These are phyloP conservation scores for Pinus taeda DNA, from an alignment of 75 land plant genomes.

Conservation along the genomic window DNA sequence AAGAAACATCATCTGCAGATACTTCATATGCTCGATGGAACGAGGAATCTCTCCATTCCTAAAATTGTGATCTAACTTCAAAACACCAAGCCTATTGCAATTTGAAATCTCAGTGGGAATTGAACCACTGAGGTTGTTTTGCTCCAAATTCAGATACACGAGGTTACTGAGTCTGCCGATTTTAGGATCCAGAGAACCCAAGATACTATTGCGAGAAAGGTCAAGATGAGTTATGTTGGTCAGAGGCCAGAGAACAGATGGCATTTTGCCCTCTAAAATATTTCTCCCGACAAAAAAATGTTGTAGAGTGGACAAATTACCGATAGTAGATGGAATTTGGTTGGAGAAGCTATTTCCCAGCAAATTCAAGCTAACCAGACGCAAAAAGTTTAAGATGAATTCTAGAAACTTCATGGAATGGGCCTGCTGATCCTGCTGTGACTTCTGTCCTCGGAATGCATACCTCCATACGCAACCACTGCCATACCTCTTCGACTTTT, in stretches of 20 bases:
- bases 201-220: constrained; percentile 12
- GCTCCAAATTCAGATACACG: constrained; percentile 5
- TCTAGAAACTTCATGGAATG: no score
- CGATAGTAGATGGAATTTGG: not conserved
- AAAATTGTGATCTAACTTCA: constrained; percentile 4
- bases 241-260: not conserved
- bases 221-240: constrained; percentile 11
- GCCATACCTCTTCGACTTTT: no score
- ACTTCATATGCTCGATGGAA: not conserved
- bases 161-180: constrained; percentile 4
- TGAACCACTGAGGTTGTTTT: constrained; percentile 11
- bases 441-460: no score
- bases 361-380: constrained; percentile 11
- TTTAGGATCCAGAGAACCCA: not conserved
- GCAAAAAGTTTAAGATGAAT: not conserved
- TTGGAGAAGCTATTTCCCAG: constrained; percentile 24
- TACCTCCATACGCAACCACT: no score
- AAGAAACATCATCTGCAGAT: constrained; percentile 1
- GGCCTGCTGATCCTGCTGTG: no score
- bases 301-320: not conserved
- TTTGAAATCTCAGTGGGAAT: constrained; percentile 6
- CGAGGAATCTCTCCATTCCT: not conserved
- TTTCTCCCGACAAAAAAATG: constrained; percentile 9
- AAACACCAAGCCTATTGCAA: constrained; percentile 4
- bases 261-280: not conserved